A percentile compares a stretch with the other conserved stretches of the same genome.
Evolutionary conservation across 2,329 filamentous ascomycete genomes (phyloP).

Genomic region (Sporothrix humicola): DNA sequence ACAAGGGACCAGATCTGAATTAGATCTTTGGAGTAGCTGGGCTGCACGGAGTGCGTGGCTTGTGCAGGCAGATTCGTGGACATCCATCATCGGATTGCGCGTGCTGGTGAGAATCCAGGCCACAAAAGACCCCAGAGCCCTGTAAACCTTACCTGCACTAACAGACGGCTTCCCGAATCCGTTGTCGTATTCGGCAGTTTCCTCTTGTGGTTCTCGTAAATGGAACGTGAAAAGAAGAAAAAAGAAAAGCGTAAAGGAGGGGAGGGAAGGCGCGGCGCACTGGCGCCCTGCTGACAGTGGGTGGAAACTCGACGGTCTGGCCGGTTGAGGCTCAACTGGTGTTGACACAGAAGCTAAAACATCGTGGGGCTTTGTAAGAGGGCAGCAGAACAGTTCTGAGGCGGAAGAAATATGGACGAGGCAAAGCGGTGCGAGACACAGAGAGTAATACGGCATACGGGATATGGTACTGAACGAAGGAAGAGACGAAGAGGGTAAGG

Average conservation of each 20-base stretch:
- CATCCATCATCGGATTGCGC: conserved; percentile 28
- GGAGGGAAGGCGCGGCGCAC: background rate
- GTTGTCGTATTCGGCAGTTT: conserved; percentile 11
- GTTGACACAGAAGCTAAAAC: conserved; percentile 27
- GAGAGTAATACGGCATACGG: background rate
- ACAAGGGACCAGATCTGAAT: background rate
- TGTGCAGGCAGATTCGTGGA: background rate
- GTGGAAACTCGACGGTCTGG: conserved; percentile 2
- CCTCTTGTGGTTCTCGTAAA: background rate
- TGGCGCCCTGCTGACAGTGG: conserved; percentile 1
- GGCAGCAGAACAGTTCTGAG: background rate
- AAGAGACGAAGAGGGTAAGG: background rate
- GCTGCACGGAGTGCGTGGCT: background rate
- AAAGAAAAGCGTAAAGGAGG: background rate
- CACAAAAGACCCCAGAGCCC: background rate
- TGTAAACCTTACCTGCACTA: background rate
- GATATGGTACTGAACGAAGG: background rate
- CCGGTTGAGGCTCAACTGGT: conserved; percentile 13
- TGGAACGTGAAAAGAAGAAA: conserved; percentile 18
- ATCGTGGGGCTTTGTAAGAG: background rate
- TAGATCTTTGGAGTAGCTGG: background rate
- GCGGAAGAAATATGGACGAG: background rate
- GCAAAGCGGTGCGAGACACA: background rate
- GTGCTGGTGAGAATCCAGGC: background rate
- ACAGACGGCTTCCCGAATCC: background rate